phyloP scores from a whole-genome alignment of 257 asterid species.

The Mentha longifolia region DNA sequence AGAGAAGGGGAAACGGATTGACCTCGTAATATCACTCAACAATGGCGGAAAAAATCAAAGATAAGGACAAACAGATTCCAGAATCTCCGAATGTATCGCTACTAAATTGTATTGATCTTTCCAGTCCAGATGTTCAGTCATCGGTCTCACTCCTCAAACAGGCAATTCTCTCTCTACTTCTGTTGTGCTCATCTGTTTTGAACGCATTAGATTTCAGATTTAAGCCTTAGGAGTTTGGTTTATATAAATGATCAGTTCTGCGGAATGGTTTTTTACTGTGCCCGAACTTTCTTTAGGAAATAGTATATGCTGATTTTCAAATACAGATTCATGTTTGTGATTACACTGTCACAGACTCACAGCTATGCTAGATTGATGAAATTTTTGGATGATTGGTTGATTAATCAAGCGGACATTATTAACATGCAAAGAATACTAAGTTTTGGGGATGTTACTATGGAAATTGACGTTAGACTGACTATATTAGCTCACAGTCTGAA shows the following conservation, averaged over 20 bases:
- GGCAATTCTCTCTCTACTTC: conserved; percentile 32
- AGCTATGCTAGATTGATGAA: neutral
- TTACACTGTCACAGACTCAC: neutral
- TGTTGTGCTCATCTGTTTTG: neutral
- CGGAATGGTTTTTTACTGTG: neutral
- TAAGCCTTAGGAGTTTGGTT: neutral
- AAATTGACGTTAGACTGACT: neutral
- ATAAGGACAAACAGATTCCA: conserved; percentile 23
- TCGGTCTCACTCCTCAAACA: conserved; percentile 56
- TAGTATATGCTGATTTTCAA: neutral
- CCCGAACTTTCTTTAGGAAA: neutral
- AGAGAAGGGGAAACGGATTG: no score
- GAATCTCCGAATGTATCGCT: conserved; percentile 32
- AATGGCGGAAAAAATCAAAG: conserved; percentile 30
- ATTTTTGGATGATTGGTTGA: neutral
- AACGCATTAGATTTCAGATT: neutral
- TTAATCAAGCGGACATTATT: neutral
- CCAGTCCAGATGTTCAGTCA: conserved; percentile 44
- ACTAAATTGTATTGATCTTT: conserved; percentile 57
- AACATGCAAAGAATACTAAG: neutral
- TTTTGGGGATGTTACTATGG: neutral
- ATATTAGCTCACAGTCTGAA: neutral
- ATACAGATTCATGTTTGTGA: neutral
- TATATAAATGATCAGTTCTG: conserved; percentile 2
- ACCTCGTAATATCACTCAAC: neutral